Base-by-base conservation (phyloP, 1,284 basidiomycete species). In the Melanopsichium pennsylvanicum region DNA sequence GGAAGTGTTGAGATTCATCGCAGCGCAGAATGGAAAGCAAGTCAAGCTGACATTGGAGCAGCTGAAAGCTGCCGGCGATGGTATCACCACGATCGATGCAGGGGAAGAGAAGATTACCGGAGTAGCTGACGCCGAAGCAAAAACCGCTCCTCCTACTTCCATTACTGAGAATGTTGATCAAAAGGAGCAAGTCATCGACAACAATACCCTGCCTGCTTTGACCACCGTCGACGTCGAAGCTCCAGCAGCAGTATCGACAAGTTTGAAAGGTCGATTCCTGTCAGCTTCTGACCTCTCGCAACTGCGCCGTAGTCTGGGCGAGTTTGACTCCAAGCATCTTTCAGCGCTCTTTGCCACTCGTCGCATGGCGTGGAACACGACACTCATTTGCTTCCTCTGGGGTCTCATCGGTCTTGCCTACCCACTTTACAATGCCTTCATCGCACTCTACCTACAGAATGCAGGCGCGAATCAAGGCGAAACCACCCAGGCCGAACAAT, bases 341-440 rank as follows among this genome's bases (percentile, higher is more conserved):
- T 84, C 82, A 47, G 81, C 85, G 3, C 79, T 91, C 54, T 90
- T 90, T 78, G 84, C 85, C 6, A 88, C 88, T 4, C 82, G 82
- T 50, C 86, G 87, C 70, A 72, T 89, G 59, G 87, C 87, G 0
- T 87, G 83, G 72, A 88, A 87, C 38, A 89, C 88, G 1, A 83
- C 78, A 32, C 72, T 90, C 35, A 76, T 89, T 59, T 85, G 89
- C 36, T 62, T 84, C 25, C 70, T 89, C 9, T 90, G 88, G 85
- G 87, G 84, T 2, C 82, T 90, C 33, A 90, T 90, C 56, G 89
- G 89, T 4, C 85, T 90, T 11, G 88, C 88, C 2, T 90, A 88
- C 77, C 87, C 89, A 27, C 79, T 90, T 84, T 89, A 85, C 81
- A 88, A 89, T 80, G 85, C 84, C 39, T 90, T 88, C 71, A 83